phyloP scores from a whole-genome alignment of 176 grass and related monocot species.

The Elymus sibiricus region DNA sequence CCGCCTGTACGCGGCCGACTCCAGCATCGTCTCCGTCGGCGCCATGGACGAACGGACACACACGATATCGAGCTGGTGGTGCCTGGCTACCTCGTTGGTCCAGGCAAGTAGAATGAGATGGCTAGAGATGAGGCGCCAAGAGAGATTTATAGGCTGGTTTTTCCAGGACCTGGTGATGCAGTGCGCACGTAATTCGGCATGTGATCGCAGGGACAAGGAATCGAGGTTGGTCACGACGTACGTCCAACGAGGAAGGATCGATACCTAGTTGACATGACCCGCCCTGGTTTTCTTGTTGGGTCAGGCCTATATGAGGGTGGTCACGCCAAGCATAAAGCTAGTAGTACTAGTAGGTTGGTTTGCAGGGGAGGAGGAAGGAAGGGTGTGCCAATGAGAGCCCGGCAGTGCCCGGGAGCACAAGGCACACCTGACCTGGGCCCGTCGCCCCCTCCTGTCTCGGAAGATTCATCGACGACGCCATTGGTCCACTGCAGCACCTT shows the following conservation, averaged over 20 bases:
- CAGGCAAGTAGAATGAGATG: background rate
- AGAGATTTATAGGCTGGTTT: slow-evolving; percentile 24
- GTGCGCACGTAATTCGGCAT: background rate
- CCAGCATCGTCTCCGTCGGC: background rate
- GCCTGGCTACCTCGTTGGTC: background rate
- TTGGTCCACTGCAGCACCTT: background rate
- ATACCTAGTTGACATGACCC: slow-evolving; percentile 27
- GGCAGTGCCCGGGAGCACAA: background rate
- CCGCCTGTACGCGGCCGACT: slow-evolving; percentile 18
- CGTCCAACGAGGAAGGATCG: slow-evolving; percentile 14
- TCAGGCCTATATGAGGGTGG: background rate
- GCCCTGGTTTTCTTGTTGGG: background rate
- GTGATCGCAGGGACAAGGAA: background rate
- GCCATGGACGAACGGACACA: background rate
- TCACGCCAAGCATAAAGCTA: slow-evolving; percentile 40
- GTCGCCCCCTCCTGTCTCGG: background rate
- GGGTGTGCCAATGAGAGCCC: background rate
- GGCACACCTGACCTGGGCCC: background rate
- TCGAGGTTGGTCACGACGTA: slow-evolving; percentile 3
- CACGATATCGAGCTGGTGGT: background rate
- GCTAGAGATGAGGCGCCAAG: background rate
- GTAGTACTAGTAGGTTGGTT: background rate
- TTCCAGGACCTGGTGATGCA: background rate
- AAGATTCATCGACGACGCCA: background rate
- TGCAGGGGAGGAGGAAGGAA: background rate